A percentile compares a stretch with the other conserved stretches of the same genome.
phyloP scores from a whole-genome alignment of 805 yeast genomes.

The Starmerella geochares region DNA sequence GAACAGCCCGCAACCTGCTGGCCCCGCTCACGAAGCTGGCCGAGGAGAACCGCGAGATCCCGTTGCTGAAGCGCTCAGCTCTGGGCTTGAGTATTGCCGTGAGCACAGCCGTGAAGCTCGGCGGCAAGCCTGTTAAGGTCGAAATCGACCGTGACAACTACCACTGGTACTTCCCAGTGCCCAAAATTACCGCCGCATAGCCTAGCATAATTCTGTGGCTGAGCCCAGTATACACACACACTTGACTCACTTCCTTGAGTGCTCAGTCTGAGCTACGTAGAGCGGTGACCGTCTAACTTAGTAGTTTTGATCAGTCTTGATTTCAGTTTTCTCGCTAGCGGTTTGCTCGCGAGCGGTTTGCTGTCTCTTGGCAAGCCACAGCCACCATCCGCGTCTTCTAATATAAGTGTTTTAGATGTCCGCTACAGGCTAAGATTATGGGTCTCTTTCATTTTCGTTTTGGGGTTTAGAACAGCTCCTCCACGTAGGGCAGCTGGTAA shows the following conservation, averaged over 20 bases:
- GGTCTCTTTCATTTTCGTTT: not conserved
- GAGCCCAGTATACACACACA: no score
- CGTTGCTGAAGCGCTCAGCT: conserved; percentile 22
- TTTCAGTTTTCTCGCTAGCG: no score
- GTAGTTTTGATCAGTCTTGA: no score
- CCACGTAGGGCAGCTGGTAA: conserved; percentile 74
- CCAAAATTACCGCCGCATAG: conserved; percentile 12
- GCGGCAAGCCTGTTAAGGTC: conserved; percentile 15
- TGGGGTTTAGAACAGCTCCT: conserved; percentile 63
- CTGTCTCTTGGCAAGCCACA: no score
- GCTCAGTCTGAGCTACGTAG: no score
- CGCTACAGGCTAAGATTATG: not conserved
- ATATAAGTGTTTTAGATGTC: not conserved
- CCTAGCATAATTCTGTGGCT: no score
- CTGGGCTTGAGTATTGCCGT: conserved; percentile 23
- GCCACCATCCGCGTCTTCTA: no score
- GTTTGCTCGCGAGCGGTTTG: no score
- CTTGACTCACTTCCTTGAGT: no score
- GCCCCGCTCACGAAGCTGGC: conserved; percentile 20
- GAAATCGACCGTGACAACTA: conserved; percentile 31
- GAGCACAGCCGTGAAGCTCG: conserved; percentile 11
- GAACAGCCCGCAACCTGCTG: conserved; percentile 15
- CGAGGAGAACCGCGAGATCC: conserved; percentile 21
- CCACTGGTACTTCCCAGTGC: conserved; percentile 42
- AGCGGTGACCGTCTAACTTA: no score